Evolutionary conservation across 2,329 filamentous ascomycete genomes (phyloP).

Genomic region (Didymellaceae sp.): DNA sequence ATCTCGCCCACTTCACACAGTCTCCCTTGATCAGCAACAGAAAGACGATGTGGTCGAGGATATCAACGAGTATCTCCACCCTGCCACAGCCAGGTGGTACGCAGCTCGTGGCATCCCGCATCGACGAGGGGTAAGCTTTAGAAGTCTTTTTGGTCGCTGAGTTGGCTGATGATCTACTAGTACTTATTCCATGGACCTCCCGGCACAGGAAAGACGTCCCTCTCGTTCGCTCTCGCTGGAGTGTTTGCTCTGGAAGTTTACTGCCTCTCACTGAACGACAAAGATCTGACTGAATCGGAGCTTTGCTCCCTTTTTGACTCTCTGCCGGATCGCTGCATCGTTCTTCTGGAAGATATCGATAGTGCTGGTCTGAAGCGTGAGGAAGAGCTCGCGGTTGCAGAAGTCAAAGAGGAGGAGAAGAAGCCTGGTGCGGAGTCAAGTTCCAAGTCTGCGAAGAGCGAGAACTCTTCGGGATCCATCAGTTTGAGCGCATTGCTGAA

Average conservation of each 20-base stretch:
- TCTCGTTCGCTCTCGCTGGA: slow-evolving; percentile 52
- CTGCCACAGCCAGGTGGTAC: slow-evolving; percentile 77
- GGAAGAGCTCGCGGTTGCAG: background rate
- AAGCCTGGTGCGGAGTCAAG: background rate
- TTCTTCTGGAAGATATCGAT: slow-evolving; percentile 57
- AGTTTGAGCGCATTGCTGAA: slow-evolving; percentile 81
- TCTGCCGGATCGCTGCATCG: slow-evolving; percentile 54
- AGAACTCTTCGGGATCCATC: slow-evolving; percentile 52
- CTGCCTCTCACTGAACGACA: slow-evolving; percentile 64
- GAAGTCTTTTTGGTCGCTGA: background rate
- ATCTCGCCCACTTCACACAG: slow-evolving; percentile 74
- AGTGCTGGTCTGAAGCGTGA: slow-evolving; percentile 53
- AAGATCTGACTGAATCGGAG: slow-evolving; percentile 74
- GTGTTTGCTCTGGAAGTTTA: slow-evolving; percentile 57
- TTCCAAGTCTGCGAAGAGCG: background rate
- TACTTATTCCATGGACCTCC: slow-evolving; percentile 84
- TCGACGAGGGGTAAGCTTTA: slow-evolving; percentile 64
- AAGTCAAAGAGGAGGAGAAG: background rate
- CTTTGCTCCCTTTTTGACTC: slow-evolving; percentile 53
- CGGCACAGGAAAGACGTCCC: slow-evolving; percentile 74
- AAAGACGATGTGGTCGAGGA: slow-evolving; percentile 72
- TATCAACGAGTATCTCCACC: slow-evolving; percentile 79
- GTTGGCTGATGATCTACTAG: background rate
- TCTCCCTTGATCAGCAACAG: slow-evolving; percentile 72
- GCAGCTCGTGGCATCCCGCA: slow-evolving; percentile 84